phyloP scores from a whole-genome alignment of 352 stramenopile species.

The Aphanomyces invadans region DNA sequence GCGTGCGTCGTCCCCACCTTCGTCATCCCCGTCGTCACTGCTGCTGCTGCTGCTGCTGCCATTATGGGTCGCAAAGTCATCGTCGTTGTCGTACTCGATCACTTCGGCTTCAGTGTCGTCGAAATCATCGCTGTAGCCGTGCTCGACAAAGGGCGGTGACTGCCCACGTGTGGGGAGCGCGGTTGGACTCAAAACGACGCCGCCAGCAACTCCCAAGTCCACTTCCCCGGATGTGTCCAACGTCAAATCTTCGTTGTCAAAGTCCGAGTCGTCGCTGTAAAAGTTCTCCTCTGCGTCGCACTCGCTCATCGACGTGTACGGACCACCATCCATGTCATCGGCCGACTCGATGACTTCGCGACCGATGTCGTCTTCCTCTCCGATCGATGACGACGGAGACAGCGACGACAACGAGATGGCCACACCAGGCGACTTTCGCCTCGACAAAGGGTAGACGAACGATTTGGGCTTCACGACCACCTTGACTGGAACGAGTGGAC shows the following conservation, averaged over 20 bases:
- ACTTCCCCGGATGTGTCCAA: background rate
- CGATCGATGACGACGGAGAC: background rate
- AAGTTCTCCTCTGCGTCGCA: conserved; percentile 79
- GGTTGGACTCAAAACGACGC: background rate
- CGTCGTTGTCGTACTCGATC: conserved; percentile 30
- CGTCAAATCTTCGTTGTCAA: conserved; percentile 29
- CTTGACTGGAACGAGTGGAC: too few relatives aligned
- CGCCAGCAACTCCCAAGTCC: background rate
- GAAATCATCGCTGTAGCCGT: conserved; percentile 77
- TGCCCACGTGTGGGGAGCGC: too few relatives aligned
- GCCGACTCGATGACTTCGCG: conserved; percentile 18
- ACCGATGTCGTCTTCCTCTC: background rate
- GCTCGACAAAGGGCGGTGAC: conserved; percentile 24
- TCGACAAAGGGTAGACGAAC: too few relatives aligned
- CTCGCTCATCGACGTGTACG: conserved; percentile 58
- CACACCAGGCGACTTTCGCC: too few relatives aligned
- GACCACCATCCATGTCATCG: conserved; percentile 38
- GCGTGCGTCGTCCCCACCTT: background rate
- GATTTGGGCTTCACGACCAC: too few relatives aligned
- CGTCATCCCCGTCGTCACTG: background rate
- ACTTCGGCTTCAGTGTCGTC: conserved; percentile 68
- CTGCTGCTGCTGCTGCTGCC: too few relatives aligned
- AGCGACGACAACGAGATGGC: too few relatives aligned
- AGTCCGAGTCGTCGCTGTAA: conserved; percentile 75
- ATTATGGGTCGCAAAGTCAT: too few relatives aligned